Percentiles rank a stretch among this genome's conserved stretches.
Conservation (phyloP, 306 rosid genomes). For the Cucumis cinereus region DNA sequence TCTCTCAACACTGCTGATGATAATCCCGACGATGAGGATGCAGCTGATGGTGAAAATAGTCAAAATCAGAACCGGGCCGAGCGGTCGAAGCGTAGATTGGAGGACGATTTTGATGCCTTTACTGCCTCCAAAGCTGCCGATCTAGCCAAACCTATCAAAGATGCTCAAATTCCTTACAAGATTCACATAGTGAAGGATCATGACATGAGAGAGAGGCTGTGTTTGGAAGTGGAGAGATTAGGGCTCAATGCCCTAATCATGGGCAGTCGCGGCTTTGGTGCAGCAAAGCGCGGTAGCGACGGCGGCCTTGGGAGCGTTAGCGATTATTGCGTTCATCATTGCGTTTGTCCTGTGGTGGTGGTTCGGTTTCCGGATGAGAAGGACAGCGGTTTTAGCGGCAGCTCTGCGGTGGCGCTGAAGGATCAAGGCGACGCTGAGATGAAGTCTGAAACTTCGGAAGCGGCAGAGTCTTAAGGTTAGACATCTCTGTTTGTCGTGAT, state of each 20-base stretch:
- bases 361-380: conserved; percentile 83
- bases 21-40: conserved; percentile 21
- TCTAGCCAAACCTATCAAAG: conserved; percentile 59
- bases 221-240: conserved; percentile 83
- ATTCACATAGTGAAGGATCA: conserved; percentile 97
- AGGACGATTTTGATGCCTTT: conserved; percentile 79
- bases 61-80: conserved; percentile 16
- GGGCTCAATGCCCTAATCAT: conserved; percentile 94
- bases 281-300: conserved; percentile 61
- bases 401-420: conserved; percentile 24
- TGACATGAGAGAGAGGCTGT: conserved; percentile 89
- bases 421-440: conserved; percentile 28
- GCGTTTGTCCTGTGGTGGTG: conserved; percentile 90
- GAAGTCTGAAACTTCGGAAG: background rate
- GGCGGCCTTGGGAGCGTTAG: conserved; percentile 92
- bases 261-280: conserved; percentile 98
- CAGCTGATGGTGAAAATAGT: conserved; percentile 4
- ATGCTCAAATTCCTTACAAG: conserved; percentile 91
- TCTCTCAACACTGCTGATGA: conserved; percentile 39
- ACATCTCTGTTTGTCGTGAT: conserved; percentile 1
- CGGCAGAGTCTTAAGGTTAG: conserved; percentile 51
- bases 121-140: conserved; percentile 71
- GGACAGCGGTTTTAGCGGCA: conserved; percentile 20
- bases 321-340: conserved; percentile 91
- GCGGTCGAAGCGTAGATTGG: conserved; percentile 40